Evolutionary conservation across 768 basidiomycete genomes (phyloP).

Genomic region (Tricholoma flavovirens): DNA sequence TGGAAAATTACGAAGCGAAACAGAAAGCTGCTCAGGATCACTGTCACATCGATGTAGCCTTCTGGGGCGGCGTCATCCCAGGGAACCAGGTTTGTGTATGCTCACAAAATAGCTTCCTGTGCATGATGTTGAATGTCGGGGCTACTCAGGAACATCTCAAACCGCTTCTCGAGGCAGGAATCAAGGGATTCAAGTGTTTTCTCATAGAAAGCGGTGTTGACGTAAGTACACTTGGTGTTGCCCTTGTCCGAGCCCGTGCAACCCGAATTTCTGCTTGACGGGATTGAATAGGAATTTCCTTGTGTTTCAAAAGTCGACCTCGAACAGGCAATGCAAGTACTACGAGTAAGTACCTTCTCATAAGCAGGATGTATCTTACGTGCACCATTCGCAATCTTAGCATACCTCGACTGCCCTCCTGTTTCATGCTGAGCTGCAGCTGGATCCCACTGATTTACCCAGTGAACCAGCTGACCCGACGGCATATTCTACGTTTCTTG

Average conservation of each 20-base stretch:
- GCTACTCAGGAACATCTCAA: slow-evolving; percentile 56
- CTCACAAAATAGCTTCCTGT: slow-evolving; percentile 1
- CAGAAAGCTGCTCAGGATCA: slow-evolving; percentile 63
- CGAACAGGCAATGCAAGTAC: slow-evolving; percentile 58
- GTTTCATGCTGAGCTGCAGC: slow-evolving; percentile 89
- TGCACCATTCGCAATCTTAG: slow-evolving; percentile 31
- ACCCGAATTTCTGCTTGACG: slow-evolving; percentile 5
- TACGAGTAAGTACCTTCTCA: slow-evolving; percentile 49
- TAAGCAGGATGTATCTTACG: slow-evolving; percentile 1
- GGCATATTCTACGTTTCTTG: slow-evolving; percentile 76
- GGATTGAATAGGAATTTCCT: slow-evolving; percentile 80
- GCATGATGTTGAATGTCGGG: not conserved
- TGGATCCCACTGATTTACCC: slow-evolving; percentile 10
- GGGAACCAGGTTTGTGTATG: slow-evolving; percentile 64
- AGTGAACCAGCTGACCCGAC: slow-evolving; percentile 31
- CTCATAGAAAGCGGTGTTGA: slow-evolving; percentile 94
- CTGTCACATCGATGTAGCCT: slow-evolving; percentile 77
- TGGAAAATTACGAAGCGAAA: slow-evolving; percentile 69
- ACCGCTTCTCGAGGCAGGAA: slow-evolving; percentile 72
- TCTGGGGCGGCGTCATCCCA: slow-evolving; percentile 95
- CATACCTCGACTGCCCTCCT: slow-evolving; percentile 64
- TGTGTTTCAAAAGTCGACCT: slow-evolving; percentile 72
- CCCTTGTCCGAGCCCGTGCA: no score
- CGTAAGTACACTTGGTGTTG: no score
- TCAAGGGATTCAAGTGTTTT: slow-evolving; percentile 97